Conservation (phyloP, 2,329 filamentous ascomycete genomes). For the Ophidiomyces ophidiicola region DNA sequence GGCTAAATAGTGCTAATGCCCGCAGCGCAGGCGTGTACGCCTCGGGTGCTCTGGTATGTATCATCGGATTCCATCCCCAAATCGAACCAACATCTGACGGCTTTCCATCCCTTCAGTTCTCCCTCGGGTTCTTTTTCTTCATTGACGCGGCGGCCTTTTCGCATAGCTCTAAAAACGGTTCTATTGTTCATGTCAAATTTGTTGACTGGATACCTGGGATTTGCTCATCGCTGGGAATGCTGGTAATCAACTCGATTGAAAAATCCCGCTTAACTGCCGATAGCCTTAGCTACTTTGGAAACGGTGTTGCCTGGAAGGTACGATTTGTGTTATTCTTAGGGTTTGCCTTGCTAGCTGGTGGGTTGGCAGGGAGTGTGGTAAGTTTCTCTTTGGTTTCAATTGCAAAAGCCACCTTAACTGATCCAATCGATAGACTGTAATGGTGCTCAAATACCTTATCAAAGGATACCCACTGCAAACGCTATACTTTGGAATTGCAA, state of each 20-base stretch:
- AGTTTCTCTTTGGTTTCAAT: slow-evolving; percentile 19
- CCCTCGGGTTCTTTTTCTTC: slow-evolving; percentile 57
- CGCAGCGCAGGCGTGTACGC: slow-evolving; percentile 54
- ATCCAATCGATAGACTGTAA: slow-evolving; percentile 38
- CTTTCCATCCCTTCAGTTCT: slow-evolving; percentile 41
- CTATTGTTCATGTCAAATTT: slow-evolving; percentile 53
- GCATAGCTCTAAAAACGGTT: slow-evolving; percentile 49
- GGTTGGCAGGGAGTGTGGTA: slow-evolving; percentile 52
- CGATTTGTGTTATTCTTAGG: slow-evolving; percentile 56
- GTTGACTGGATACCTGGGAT: slow-evolving; percentile 62
- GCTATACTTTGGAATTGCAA: slow-evolving; percentile 55
- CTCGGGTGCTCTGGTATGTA: slow-evolving; percentile 51
- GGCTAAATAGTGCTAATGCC: slow-evolving; percentile 53
- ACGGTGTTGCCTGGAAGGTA: slow-evolving; percentile 59
- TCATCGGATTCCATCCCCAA: slow-evolving; percentile 3
- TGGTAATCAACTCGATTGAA: slow-evolving; percentile 61
- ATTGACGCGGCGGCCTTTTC: slow-evolving; percentile 55
- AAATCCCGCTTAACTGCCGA: slow-evolving; percentile 53
- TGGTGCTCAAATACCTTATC: slow-evolving; percentile 57
- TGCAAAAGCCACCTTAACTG: background rate
- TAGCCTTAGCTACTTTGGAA: slow-evolving; percentile 52
- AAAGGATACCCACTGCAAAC: slow-evolving; percentile 48
- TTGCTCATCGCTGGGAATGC: slow-evolving; percentile 57
- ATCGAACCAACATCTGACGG: background rate
- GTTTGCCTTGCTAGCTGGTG: slow-evolving; percentile 57